phyloP scores from a whole-genome alignment of 139 green algal species.

The Nannochloris sp. region DNA sequence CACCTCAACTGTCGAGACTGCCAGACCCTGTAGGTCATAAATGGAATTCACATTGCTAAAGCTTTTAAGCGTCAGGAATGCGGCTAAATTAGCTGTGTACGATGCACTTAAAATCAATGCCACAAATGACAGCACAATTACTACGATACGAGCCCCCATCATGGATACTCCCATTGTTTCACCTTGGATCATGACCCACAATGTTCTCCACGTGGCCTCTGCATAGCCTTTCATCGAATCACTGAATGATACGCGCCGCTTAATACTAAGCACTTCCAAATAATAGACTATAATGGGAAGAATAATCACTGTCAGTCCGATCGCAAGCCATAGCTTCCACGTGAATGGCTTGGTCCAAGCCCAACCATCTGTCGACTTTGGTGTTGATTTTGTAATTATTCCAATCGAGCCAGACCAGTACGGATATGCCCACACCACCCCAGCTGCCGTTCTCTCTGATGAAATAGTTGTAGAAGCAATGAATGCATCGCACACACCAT shows the following conservation, averaged over 20 bases:
- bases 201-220: conserved; percentile 4
- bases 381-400: not conserved
- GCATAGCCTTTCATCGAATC: not conserved
- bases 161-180: conserved; percentile 4
- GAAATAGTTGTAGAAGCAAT: conserved; percentile 5
- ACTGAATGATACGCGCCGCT: not conserved
- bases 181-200: not conserved
- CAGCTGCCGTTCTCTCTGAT: not conserved
- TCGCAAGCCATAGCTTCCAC: conserved; percentile 1
- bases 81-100: conserved; percentile 14
- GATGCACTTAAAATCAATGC: not conserved
- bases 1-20: not conserved
- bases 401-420: conserved; percentile 1
- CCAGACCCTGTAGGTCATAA: conserved; percentile 2
- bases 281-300: not conserved
- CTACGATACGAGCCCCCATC: not conserved
- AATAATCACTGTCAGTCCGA: not conserved
- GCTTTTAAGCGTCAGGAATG: conserved; percentile 3
- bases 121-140: not conserved
- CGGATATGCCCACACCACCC: conserved; percentile 1
- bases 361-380: not conserved
- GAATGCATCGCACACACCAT: conserved; percentile 1
- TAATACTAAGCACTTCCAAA: not conserved
- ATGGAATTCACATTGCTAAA: not conserved
- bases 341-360: conserved; percentile 6